Percentiles rank a stretch among this genome's conserved stretches.
Evolutionary conservation across 306 rosid species (phyloP).

Genomic region (Ziziphus jujuba): DNA sequence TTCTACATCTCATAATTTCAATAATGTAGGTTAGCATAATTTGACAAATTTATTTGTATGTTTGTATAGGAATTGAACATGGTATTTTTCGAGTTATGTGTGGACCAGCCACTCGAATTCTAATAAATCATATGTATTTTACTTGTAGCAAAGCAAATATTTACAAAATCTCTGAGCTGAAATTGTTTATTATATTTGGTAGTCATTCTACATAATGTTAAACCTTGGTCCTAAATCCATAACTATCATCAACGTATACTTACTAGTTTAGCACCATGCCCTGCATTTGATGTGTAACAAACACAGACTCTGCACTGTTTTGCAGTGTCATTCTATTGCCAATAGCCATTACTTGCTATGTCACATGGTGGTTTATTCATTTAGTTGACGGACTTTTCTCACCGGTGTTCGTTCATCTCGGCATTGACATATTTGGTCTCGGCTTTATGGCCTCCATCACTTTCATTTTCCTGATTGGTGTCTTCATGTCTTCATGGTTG

Average conservation of each 20-base stretch:
- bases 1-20: neutral
- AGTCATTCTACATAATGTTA: neutral
- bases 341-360: neutral
- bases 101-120: too few species aligned
- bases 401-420: neutral
- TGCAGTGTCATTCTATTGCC: neutral
- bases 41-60: too few species aligned
- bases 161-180: neutral
- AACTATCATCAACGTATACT: too few species aligned
- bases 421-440: neutral
- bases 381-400: neutral
- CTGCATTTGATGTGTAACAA: neutral
- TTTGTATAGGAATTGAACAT: too few species aligned
- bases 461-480: neutral
- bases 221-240: too few species aligned
- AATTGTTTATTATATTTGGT: neutral
- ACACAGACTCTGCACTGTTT: neutral
- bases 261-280: too few species aligned
- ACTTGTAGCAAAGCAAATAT: too few species aligned
- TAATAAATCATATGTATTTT: too few species aligned
- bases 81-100: too few species aligned
- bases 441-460: neutral
- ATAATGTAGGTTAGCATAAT: neutral
- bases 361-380: conserved; percentile 1
- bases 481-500: conserved; percentile 1